A percentile compares a stretch with the other conserved stretches of the same genome.
Evolutionary conservation across 257 asterid species (phyloP).

Genomic region (Solanum pimpinellifolium): DNA sequence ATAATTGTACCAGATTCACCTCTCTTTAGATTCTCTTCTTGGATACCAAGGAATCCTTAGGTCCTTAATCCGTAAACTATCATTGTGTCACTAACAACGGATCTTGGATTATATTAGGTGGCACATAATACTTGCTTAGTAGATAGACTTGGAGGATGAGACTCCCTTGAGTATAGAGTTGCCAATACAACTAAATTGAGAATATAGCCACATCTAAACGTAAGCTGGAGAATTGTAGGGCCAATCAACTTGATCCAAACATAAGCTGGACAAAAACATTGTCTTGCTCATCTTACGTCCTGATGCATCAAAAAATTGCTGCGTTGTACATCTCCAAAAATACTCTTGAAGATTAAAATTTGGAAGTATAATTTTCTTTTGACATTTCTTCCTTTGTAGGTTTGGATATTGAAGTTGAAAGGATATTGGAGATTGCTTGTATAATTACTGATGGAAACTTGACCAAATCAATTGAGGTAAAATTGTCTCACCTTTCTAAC

Average conservation of each 20-base stretch:
- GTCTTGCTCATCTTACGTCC: not conserved
- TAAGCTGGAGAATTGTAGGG: not conserved
- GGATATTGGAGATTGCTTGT: slow-evolving; percentile 95
- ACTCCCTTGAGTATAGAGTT: not conserved
- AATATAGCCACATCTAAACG: not conserved
- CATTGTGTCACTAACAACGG: not conserved
- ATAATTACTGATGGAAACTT: slow-evolving; percentile 79
- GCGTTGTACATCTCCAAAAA: not conserved
- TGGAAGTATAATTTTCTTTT: not conserved
- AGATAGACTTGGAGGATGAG: not conserved
- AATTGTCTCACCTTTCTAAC: not conserved
- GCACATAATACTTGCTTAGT: not conserved
- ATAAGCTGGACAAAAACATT: not conserved
- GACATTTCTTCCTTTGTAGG: slow-evolving; percentile 39
- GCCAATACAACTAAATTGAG: not conserved
- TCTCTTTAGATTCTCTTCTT: no score
- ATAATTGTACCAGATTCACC: no score
- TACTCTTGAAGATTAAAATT: not conserved
- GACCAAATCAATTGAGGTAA: slow-evolving; percentile 70
- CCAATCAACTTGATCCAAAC: not conserved
- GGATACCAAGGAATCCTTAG: not conserved
- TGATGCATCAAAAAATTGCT: not conserved
- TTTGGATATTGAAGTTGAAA: slow-evolving; percentile 65
- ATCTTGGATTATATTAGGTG: not conserved
- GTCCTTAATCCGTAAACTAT: not conserved